Percentiles rank a stretch among this genome's conserved stretches.
These are phyloP conservation scores for Chenopodium berlandieri DNA, from an alignment of 148 eudicot genomes.

Conservation along the genomic window DNA sequence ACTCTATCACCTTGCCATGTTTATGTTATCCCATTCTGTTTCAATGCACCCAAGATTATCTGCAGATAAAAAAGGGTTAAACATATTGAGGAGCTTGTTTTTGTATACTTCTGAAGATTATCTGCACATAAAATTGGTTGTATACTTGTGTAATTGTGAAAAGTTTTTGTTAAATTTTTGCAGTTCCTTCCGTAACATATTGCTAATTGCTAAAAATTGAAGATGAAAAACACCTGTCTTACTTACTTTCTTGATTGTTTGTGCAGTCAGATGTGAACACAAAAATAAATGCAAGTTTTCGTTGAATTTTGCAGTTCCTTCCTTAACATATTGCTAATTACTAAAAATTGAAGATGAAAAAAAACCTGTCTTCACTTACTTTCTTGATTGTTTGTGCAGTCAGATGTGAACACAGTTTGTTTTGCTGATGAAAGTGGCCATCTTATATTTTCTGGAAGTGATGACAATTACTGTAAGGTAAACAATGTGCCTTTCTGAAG, in stretches of 20 bases:
- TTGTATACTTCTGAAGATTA: no score
- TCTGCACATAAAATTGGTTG: no score
- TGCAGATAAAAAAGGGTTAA: no score
- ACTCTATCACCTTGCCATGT: no score
- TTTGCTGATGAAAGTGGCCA: slow-evolving; percentile 86
- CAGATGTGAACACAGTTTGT: slow-evolving; percentile 86
- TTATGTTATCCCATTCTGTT: no score
- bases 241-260: slow-evolving; percentile 6
- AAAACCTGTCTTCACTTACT: not conserved
- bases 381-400: slow-evolving; percentile 43
- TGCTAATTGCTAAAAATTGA: no score
- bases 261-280: slow-evolving; percentile 87
- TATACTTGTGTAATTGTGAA: not conserved
- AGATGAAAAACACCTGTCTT: not conserved
- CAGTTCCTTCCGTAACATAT: no score
- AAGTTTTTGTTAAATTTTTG: not conserved
- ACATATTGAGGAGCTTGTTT: no score
- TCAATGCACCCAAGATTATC: no score
- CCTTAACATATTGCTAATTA: no score
- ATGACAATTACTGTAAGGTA: slow-evolving; percentile 79
- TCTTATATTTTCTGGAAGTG: slow-evolving; percentile 78
- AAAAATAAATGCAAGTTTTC: not conserved
- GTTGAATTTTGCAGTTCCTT: not conserved
- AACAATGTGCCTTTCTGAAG: slow-evolving; percentile 7
- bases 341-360: not conserved